Evolutionary conservation across 768 basidiomycete species (phyloP).

Genomic region (Suillus weaverae): DNA sequence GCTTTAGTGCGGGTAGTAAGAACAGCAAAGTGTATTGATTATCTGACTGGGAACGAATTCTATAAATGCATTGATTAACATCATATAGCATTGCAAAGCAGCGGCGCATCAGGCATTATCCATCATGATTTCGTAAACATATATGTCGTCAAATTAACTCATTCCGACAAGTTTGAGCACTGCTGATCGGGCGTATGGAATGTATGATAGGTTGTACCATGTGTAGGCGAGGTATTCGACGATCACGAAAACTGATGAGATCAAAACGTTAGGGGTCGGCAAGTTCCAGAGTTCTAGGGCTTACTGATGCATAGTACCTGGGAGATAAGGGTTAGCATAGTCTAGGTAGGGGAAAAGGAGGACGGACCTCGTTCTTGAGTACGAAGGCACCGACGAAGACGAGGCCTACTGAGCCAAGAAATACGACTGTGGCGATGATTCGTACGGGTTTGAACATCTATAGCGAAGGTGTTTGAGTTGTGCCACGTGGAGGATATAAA

Average conservation of each 20-base stretch:
- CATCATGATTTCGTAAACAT: slow-evolving; percentile 16
- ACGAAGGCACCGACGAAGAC: slow-evolving; percentile 89
- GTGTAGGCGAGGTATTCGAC: slow-evolving; percentile 89
- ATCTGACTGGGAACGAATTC: not conserved
- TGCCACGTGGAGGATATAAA: not conserved
- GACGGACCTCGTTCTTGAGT: slow-evolving; percentile 59
- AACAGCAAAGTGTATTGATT: not conserved
- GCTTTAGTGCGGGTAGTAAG: not conserved
- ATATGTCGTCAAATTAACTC: slow-evolving; percentile 12
- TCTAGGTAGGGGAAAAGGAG: not conserved
- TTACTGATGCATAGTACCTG: slow-evolving; percentile 71
- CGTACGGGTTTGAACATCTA: slow-evolving; percentile 97
- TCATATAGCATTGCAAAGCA: slow-evolving; percentile 7
- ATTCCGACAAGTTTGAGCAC: slow-evolving; percentile 65
- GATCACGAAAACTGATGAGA: slow-evolving; percentile 75
- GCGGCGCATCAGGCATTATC: not conserved
- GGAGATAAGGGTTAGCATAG: not conserved
- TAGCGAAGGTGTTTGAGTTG: not conserved
- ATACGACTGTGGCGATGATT: slow-evolving; percentile 73
- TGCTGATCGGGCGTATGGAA: slow-evolving; percentile 84
- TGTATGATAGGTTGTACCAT: slow-evolving; percentile 87
- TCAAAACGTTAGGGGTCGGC: not conserved
- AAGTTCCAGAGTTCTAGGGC: slow-evolving; percentile 1
- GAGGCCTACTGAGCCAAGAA: slow-evolving; percentile 76
- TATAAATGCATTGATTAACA: slow-evolving; percentile 15